Percentiles rank a stretch among this genome's conserved stretches.
Conservation (phyloP, 805 yeast genomes). For the Starmerella sirachaensis region DNA sequence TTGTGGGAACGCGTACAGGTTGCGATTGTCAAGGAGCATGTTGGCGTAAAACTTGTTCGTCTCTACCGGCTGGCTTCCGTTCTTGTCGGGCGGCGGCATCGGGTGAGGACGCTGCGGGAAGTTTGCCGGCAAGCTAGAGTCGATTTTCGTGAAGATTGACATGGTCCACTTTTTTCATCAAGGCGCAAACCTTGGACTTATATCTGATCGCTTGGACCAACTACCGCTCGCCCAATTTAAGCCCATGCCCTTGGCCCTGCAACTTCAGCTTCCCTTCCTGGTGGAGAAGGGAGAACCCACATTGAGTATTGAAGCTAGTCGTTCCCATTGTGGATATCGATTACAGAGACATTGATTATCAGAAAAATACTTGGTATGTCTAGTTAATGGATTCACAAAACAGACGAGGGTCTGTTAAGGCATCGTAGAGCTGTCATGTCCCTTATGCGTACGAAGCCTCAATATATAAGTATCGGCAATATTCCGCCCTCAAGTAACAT, state of each 20-base stretch:
- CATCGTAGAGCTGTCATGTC: too few relatives aligned
- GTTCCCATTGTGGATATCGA: too few relatives aligned
- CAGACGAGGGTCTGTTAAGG: too few relatives aligned
- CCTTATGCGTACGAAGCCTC: too few relatives aligned
- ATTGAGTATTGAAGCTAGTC: too few relatives aligned
- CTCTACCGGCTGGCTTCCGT: conserved; percentile 39
- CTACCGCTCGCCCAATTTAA: not conserved
- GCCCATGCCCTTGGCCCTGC: not conserved
- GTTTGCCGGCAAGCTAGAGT: conserved; percentile 35
- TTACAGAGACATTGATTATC: too few relatives aligned
- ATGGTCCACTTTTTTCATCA: conserved; percentile 1
- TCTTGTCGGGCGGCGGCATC: conserved; percentile 30
- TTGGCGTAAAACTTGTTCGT: conserved; percentile 73
- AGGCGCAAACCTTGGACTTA: not conserved
- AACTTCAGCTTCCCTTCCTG: not conserved
- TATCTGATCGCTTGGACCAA: not conserved
- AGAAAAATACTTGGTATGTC: too few relatives aligned
- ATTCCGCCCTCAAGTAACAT: too few relatives aligned
- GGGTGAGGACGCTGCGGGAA: conserved; percentile 33
- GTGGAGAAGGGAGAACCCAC: too few relatives aligned
- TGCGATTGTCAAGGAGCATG: conserved; percentile 46
- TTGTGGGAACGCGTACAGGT: conserved; percentile 44
- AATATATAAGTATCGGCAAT: too few relatives aligned
- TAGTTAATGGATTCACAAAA: too few relatives aligned
- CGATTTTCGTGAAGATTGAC: conserved; percentile 37